Evolutionary conservation across 129 eudicot genomes (phyloP), one percentile per base, ranked within the genome.

Genomic region (Arctium lappa): DNA sequence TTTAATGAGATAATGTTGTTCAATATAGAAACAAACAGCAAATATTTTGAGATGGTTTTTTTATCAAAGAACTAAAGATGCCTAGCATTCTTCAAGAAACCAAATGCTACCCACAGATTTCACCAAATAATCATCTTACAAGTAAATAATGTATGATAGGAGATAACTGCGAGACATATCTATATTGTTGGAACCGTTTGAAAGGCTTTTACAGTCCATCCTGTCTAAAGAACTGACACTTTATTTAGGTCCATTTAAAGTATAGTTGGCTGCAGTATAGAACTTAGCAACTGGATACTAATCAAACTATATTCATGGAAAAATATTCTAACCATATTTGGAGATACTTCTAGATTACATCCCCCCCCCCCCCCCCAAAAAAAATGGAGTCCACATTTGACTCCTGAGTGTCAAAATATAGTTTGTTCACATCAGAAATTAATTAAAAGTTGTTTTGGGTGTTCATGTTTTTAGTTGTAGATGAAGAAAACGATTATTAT

Each of bases 11-110:
- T 62, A 46, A 27, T 66, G 22, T 68, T 6, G 50, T 56, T 77
- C 48, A 53, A n/a, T 56, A 37, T 2, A 37, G 11, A 78, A 36
- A 63, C 60, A 78, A 76, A 78, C 81, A 63, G 27, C 27, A 78
- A 18, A 66, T 30, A 65, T 29, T 30, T 29, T 27, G 15, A 78
- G 32, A 63, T 2, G 6, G 5, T 50, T 50, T 50, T 50, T 50
- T 50, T 4, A 50, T 53, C 65, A 53, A 53, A 53, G 7, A 53
- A 46, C 56, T 46, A 46, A 46, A 46, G 56, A 11, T 46, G 56
- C 56, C 56, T 46, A 10, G 56, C 56, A 46, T 46, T 46, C 56
- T 46, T 10, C 56, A 46, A 46, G 56, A 16, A 46, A 53, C 65
- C 65, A 53, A 53, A 53, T 15, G 65, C 65, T 15, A 53, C 65